Evolutionary conservation across 2,329 filamentous ascomycete species (phyloP), one percentile per base, ranked within the genome.

Genomic region (Penicillium psychrosexuale): DNA sequence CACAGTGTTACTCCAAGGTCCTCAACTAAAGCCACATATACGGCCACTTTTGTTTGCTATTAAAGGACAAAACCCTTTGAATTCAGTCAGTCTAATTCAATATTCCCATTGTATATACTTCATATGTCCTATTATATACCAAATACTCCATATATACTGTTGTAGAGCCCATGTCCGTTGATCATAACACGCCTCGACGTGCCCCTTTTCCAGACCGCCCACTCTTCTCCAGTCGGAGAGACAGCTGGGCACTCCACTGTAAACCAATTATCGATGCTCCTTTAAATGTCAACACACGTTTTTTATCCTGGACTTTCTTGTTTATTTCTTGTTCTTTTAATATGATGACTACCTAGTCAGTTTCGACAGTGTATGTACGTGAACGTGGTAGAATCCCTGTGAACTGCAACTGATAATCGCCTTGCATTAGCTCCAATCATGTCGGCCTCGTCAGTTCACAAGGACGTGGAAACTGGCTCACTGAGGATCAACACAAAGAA

Each of bases 221-320:
- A 34, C 47, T 59, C 57, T 58, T 61, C 61, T 64, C 63, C 61
- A 62, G 60, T 66, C 56, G 56, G 58, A 55, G 60, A 40, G 33
- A 24, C 55, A 47, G 64, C 57, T 61, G 61, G 61, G 61, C 61
- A 57, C 66, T 69, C 69, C 68, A 71, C 69, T 60, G 55, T 61
- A 54, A 60, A 64, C 60, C 58, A 61, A 63, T 60, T 39, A 50
- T 56, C 55, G 54, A 61, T 57, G 58, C 63, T 66, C 61, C 65
- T 40, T 66, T 66, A 62, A 58, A 56, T 57, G 45, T 57, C 56
- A 61, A 64, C 60, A 53, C 47, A 47, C 52, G 55, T 39, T 43
- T 46, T 8, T 34, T 34, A 45, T 5, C 52, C 19, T 27, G 19
- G 5, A 24, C 37, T 44, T 27, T 38, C 39, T 49, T 39, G 19